Percentiles rank a stretch among this genome's conserved stretches.
Evolutionary conservation across 805 yeast species (phyloP).

Genomic region (Novakomyces olei): DNA sequence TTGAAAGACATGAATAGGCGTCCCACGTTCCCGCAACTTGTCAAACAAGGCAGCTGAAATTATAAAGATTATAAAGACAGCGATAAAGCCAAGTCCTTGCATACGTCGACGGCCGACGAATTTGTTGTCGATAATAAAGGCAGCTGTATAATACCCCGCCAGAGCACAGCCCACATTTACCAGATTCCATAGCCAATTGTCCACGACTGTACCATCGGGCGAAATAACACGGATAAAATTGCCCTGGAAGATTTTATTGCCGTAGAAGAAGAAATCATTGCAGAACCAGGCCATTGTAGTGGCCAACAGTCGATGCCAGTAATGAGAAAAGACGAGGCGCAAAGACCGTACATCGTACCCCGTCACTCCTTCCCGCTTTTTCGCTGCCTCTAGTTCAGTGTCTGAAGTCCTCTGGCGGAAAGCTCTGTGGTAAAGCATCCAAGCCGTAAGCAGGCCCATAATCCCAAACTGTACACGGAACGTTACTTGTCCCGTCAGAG

Average conservation of each 20-base stretch:
- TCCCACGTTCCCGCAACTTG: constrained; percentile 6
- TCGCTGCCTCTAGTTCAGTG: constrained; percentile 12
- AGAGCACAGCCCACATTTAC: constrained; percentile 31
- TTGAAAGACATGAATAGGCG: constrained; percentile 19
- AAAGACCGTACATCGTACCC: constrained; percentile 17
- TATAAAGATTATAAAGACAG: constrained; percentile 31
- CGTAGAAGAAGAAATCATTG: constrained; percentile 42
- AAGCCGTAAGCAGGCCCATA: constrained; percentile 19
- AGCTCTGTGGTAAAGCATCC: constrained; percentile 19
- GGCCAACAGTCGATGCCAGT: constrained; percentile 21
- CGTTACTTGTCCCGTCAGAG: constrained; percentile 19
- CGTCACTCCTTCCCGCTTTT: constrained; percentile 16
- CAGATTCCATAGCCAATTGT: constrained; percentile 24
- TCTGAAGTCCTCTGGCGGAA: constrained; percentile 18
- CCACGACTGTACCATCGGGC: constrained; percentile 27
- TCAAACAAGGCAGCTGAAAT: constrained; percentile 29
- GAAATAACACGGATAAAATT: constrained; percentile 24
- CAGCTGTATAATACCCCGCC: constrained; percentile 41
- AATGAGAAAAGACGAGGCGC: constrained; percentile 12
- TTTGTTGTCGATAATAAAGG: constrained; percentile 28
- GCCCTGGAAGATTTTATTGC: constrained; percentile 32
- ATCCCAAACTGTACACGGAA: constrained; percentile 18
- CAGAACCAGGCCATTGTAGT: constrained; percentile 40
- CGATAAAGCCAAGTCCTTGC: constrained; percentile 33
- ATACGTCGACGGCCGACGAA: constrained; percentile 34